Evolutionary conservation across 1,139 yeast species (phyloP).

Genomic region (Diutina neorugosa): DNA sequence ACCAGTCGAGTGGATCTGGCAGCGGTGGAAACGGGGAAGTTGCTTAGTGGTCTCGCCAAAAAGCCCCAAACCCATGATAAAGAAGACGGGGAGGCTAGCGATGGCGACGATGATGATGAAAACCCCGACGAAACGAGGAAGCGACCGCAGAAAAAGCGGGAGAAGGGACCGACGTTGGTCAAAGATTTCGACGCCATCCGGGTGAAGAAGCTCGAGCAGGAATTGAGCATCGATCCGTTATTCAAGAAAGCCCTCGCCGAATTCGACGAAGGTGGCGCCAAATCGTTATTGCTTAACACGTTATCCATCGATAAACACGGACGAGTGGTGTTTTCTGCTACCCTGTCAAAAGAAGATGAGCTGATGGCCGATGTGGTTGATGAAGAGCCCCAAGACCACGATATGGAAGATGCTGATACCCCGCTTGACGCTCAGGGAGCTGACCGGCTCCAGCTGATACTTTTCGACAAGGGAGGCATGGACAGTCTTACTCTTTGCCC

Average conservation of each 20-base stretch:
- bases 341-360: constrained; percentile 21
- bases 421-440: neutral
- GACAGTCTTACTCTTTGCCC: constrained; percentile 44
- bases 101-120: constrained; percentile 9
- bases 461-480: neutral
- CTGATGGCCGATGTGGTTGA: constrained; percentile 4
- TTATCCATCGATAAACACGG: constrained; percentile 47
- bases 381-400: constrained; percentile 8
- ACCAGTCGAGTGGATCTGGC: constrained; percentile 85
- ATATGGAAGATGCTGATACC: constrained; percentile 2
- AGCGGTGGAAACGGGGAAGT: constrained; percentile 79
- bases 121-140: constrained; percentile 13
- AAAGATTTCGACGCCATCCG: constrained; percentile 44
- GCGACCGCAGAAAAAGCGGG: constrained; percentile 26
- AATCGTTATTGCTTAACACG: constrained; percentile 65
- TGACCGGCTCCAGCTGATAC: neutral
- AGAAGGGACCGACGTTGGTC: constrained; percentile 23
- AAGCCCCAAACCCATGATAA: constrained; percentile 10
- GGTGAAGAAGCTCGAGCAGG: constrained; percentile 64
- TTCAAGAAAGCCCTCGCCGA: constrained; percentile 84
- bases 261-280: constrained; percentile 94
- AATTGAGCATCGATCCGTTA: constrained; percentile 72
- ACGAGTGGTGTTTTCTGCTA: constrained; percentile 52
- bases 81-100: constrained; percentile 12
- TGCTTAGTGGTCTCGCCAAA: constrained; percentile 56